These are phyloP conservation scores for Aegilops umbellulata DNA, from an alignment of 176 grass and related monocot genomes.

Conservation along the genomic window DNA sequence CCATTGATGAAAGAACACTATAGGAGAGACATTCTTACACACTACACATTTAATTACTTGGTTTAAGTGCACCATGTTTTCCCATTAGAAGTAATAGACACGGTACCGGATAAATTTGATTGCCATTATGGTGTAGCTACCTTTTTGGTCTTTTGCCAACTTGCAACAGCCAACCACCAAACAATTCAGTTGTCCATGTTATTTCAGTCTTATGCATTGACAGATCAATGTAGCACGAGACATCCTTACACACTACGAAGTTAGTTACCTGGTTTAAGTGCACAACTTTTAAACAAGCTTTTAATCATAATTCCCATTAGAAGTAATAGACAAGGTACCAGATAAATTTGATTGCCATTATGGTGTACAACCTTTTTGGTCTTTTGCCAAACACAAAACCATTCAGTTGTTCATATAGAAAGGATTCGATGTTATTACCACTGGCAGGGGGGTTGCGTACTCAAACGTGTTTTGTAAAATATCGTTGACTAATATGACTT, in stretches of 20 bases:
- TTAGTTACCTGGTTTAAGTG: neutral
- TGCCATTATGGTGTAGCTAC: neutral
- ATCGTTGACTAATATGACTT: neutral
- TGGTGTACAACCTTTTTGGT: neutral
- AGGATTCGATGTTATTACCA: neutral
- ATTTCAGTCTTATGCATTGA: neutral
- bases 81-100: neutral
- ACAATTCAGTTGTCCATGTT: neutral
- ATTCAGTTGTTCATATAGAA: neutral
- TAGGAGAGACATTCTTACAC: neutral
- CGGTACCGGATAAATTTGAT: neutral
- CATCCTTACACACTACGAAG: neutral
- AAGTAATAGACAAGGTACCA: neutral
- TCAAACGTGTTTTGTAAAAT: neutral
- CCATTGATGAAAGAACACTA: neutral
- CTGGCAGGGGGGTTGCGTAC: neutral
- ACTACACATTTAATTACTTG: neutral
- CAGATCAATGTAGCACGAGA: neutral
- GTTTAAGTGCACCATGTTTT: neutral
- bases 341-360: constrained; percentile 16
- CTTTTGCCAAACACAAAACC: constrained; percentile 14
- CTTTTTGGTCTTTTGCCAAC: neutral
- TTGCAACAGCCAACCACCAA: neutral
- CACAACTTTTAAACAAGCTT: neutral
- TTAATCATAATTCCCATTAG: neutral